A percentile compares a stretch with the other conserved stretches of the same genome.
Evolutionary conservation across 192 early-diverging fungal genomes (phyloP).

Genomic region (Pilobolus umbonatus): DNA sequence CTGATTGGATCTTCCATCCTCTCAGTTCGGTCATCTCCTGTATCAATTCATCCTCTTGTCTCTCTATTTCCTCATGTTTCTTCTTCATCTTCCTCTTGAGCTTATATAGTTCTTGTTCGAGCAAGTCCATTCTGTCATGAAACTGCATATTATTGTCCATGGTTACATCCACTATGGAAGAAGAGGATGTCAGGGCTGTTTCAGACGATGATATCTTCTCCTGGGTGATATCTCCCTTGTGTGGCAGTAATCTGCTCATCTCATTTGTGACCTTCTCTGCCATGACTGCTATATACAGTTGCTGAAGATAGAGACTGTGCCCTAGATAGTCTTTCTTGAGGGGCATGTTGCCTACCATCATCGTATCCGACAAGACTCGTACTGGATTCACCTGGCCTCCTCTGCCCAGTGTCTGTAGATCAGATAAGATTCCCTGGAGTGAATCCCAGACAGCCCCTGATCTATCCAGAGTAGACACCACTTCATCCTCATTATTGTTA

Average conservation of each 20-base stretch:
- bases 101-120: conserved; percentile 24
- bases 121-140: conserved; percentile 31
- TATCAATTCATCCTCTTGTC: conserved; percentile 4
- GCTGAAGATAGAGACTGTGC: conserved; percentile 11
- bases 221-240: background rate
- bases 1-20: conserved; percentile 1
- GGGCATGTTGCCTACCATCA: conserved; percentile 31
- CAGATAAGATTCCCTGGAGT: conserved; percentile 27
- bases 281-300: conserved; percentile 23
- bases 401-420: conserved; percentile 24
- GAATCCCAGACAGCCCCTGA: conserved; percentile 23
- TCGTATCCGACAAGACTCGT: conserved; percentile 27
- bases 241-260: background rate
- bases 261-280: conserved; percentile 19
- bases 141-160: conserved; percentile 16
- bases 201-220: background rate
- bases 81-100: conserved; percentile 13
- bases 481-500: background rate
- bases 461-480: background rate
- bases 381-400: background rate
- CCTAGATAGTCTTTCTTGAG: conserved; percentile 22
- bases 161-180: background rate
- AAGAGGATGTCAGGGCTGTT: background rate
- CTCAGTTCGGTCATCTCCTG: conserved; percentile 8
- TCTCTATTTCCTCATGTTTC: conserved; percentile 10